Evolutionary conservation across 768 basidiomycete species (phyloP), one percentile per base, ranked within the genome.

Genomic region (Xanthoconium purpureum): DNA sequence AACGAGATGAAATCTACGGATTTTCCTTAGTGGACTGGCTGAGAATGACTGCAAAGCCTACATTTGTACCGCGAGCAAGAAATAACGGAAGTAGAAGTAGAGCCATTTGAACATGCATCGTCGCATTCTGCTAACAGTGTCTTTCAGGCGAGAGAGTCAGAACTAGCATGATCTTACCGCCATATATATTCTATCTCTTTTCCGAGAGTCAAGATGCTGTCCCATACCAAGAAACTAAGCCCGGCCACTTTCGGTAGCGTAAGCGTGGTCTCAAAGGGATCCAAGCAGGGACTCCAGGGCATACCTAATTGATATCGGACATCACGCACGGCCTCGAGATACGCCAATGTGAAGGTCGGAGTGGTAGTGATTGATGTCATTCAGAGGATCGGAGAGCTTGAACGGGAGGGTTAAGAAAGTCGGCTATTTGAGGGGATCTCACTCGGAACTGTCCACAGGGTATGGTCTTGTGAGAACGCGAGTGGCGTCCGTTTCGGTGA

Each of bases 181-280:
- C 73, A 75, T 20, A 74, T 45, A 24, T 65, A 60, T 37, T 66
- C 66, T 1, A 65, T 56, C 45, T 71, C 73, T 14, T 56, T 62
- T 28, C 55, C 60, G 28, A 66, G 58, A 5, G 63, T 66, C 42
- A 67, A 50, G 5, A 72, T 17, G 15, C 61, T 50, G 30, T 75
- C 74, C 55, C 66, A 72, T 9, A 69, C 55, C 46, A 65, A 47
- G 28, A 75, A 56, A 8, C 54, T 48, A 38, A 68, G 44, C 3
- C 67, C 64, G 1, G 71, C 67, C 29, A 68, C 74, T 64, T 55
- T 47, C 1, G 17, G 2, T 6, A 18, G 15, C 15, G 32, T 58
- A 30, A 63, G 6, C 28, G 15, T 38, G 15, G 8, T 33, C 40
- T 35, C n/a, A 11, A 32, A 40, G 15, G n/a, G 11, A 43, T 5